Evolutionary conservation across 805 yeast species (phyloP).

Genomic region (Pichia ethanolica): DNA sequence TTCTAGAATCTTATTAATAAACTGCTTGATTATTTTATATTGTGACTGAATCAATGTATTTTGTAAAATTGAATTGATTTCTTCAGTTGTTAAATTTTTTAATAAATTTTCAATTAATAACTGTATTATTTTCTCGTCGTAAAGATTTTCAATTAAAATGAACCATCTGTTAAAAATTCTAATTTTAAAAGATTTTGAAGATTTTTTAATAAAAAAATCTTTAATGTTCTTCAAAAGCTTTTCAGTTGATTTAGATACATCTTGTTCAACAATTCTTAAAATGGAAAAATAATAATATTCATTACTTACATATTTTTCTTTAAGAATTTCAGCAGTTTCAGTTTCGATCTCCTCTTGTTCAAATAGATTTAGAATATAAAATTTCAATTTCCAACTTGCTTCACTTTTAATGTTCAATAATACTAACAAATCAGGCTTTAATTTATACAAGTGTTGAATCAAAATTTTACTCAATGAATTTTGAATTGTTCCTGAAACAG

Average conservation of each 20-base stretch:
- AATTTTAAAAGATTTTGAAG: slow-evolving; percentile 12
- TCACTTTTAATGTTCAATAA: slow-evolving; percentile 17
- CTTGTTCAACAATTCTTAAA: slow-evolving; percentile 40
- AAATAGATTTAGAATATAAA: slow-evolving; percentile 41
- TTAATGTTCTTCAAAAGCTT: slow-evolving; percentile 20
- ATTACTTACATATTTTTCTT: slow-evolving; percentile 1
- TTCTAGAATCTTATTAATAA: slow-evolving; percentile 12
- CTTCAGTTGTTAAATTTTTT: slow-evolving; percentile 10
- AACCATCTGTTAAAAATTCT: slow-evolving; percentile 47
- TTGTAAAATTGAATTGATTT: slow-evolving; percentile 21
- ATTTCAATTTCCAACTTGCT: slow-evolving; percentile 38
- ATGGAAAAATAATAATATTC: slow-evolving; percentile 15
- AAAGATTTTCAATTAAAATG: slow-evolving; percentile 36
- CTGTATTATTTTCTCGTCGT: slow-evolving; percentile 22
- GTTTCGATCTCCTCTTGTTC: slow-evolving; percentile 25
- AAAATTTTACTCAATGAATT: slow-evolving; percentile 22
- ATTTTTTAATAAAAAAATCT: slow-evolving; percentile 14
- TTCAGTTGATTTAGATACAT: slow-evolving; percentile 17
- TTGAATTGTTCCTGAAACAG: slow-evolving; percentile 22
- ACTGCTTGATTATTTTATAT: slow-evolving; percentile 25
- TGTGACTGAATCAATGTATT: slow-evolving; percentile 46
- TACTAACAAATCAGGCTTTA: slow-evolving; percentile 15
- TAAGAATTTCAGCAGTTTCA: neutral
- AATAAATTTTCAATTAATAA: slow-evolving; percentile 27
- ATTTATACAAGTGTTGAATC: slow-evolving; percentile 10